Percentiles rank a stretch among this genome's conserved stretches.
Evolutionary conservation across 23 red algal species (phyloP).

Genomic region (Cyanidium caldarium): DNA sequence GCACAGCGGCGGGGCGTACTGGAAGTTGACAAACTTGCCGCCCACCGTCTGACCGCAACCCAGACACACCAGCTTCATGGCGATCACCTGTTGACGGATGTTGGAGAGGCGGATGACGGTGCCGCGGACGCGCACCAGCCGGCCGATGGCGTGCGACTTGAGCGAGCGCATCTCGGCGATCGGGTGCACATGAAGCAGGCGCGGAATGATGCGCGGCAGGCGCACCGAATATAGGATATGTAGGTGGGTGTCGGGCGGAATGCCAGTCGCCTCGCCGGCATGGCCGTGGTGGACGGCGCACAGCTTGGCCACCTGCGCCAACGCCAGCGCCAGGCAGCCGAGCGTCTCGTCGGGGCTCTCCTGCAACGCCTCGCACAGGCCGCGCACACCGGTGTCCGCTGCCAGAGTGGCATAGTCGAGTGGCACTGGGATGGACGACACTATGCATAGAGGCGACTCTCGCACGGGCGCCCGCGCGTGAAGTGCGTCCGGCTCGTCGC

Average conservation of each 20-base stretch:
- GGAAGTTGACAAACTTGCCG: slow-evolving; percentile 49
- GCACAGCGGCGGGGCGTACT: slow-evolving; percentile 27
- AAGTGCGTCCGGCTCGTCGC: no score
- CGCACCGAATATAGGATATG: background rate
- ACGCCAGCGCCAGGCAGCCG: background rate
- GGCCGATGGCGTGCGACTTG: slow-evolving; percentile 33
- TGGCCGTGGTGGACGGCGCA: background rate
- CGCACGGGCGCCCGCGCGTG: no score
- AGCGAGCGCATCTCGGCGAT: slow-evolving; percentile 37
- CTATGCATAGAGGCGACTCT: no score
- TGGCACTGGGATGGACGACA: no score
- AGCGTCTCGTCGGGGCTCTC: slow-evolving; percentile 1
- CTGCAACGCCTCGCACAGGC: background rate
- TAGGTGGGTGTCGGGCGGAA: background rate
- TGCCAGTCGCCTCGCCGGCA: background rate
- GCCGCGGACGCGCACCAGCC: slow-evolving; percentile 45
- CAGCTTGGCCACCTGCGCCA: background rate
- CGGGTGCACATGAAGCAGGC: slow-evolving; percentile 38
- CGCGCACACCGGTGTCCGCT: background rate
- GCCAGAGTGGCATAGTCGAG: background rate
- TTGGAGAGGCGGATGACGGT: slow-evolving; percentile 69
- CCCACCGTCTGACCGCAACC: slow-evolving; percentile 32
- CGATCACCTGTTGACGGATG: slow-evolving; percentile 52
- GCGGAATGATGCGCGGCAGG: slow-evolving; percentile 25
- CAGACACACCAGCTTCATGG: slow-evolving; percentile 73